Evolutionary conservation across 2,329 filamentous ascomycete genomes (phyloP).

Genomic region (Penicillium sp.): DNA sequence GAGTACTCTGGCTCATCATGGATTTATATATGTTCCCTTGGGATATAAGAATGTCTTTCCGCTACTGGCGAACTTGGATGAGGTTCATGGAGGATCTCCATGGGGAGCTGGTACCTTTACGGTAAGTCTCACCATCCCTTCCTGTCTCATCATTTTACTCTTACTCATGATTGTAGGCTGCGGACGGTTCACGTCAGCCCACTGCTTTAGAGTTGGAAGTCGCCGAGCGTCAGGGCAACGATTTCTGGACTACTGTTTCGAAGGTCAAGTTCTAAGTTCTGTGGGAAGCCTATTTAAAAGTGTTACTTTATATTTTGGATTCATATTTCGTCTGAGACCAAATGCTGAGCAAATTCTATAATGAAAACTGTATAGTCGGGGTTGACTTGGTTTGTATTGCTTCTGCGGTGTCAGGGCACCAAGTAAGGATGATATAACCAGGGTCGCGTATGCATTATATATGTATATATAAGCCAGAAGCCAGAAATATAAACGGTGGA

Average conservation of each 20-base stretch:
- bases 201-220: conserved; percentile 71
- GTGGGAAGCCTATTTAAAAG: too few relatives aligned
- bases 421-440: neutral
- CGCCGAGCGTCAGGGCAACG: conserved; percentile 78
- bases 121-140: conserved; percentile 41
- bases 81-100: conserved; percentile 81
- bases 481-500: neutral
- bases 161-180: conserved; percentile 40
- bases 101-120: conserved; percentile 96
- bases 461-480: neutral
- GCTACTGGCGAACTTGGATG: conserved; percentile 67
- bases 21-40: conserved; percentile 92
- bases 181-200: conserved; percentile 83
- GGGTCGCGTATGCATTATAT: neutral
- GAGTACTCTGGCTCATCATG: conserved; percentile 91
- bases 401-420: neutral
- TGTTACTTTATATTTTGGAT: too few relatives aligned
- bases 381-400: too few relatives aligned
- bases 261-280: conserved; percentile 61
- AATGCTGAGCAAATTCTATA: too few relatives aligned
- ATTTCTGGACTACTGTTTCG: conserved; percentile 74
- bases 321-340: too few relatives aligned
- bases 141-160: neutral
- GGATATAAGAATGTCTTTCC: conserved; percentile 82
- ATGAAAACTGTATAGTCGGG: too few relatives aligned